Percentiles rank a stretch among this genome's conserved stretches.
Conservation (phyloP, 2,329 filamentous ascomycete genomes). For the Leptodontidium sp. region DNA sequence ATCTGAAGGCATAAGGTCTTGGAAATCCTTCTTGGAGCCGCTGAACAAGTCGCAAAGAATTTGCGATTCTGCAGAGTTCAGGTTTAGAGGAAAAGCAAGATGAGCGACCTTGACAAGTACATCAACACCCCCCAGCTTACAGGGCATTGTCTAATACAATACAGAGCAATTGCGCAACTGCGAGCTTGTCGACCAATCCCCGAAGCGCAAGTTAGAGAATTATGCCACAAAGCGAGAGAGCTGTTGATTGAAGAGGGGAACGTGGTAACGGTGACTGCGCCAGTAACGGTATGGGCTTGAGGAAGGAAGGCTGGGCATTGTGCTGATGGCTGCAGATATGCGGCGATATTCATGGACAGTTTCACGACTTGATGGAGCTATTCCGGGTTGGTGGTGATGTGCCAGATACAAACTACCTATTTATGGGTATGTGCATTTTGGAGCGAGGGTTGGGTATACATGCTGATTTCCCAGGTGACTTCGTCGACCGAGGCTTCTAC, state of each 20-base stretch:
- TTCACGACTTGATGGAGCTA: conserved; percentile 96
- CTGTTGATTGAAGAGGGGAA: conserved; percentile 97
- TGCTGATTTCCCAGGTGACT: conserved; percentile 71
- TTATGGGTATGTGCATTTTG: conserved; percentile 75
- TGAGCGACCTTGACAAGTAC: conserved; percentile 96
- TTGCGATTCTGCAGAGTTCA: neutral
- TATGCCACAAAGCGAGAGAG: conserved; percentile 97
- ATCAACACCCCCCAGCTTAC: neutral
- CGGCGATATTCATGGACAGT: conserved; percentile 96
- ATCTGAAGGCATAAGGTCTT: conserved; percentile 2
- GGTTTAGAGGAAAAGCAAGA: conserved; percentile 51
- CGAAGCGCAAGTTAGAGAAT: conserved; percentile 91
- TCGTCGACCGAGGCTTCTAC: conserved; percentile 98
- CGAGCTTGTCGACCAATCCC: conserved; percentile 96
- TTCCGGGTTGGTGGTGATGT: conserved; percentile 94
- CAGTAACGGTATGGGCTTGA: conserved; percentile 74
- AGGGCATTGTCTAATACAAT: conserved; percentile 10
- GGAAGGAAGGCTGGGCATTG: neutral
- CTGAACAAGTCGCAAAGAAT: neutral
- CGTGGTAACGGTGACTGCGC: conserved; percentile 92
- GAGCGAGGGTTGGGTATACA: neutral
- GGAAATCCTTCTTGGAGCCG: neutral
- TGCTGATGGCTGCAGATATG: conserved; percentile 70
- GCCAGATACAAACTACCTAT: conserved; percentile 94
- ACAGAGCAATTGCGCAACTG: conserved; percentile 91